Percentiles rank a stretch among this genome's conserved stretches.
phyloP scores from a whole-genome alignment of 352 stramenopile genomes.

The Phytophthora lateralis region DNA sequence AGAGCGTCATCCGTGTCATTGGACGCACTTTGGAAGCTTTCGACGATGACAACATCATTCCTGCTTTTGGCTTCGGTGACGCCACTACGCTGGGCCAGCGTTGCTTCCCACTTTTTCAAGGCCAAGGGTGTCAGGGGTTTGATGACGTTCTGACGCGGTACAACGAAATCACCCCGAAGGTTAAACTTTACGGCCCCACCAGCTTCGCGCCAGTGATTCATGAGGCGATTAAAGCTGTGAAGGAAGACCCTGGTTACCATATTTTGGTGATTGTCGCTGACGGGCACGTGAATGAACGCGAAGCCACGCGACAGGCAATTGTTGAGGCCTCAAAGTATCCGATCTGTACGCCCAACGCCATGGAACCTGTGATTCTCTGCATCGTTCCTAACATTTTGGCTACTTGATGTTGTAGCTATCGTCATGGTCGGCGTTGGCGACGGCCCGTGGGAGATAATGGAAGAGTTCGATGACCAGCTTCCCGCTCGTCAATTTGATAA shows the following conservation, averaged over 20 bases:
- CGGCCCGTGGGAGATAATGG: conserved; percentile 82
- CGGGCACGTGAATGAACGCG: conserved; percentile 73
- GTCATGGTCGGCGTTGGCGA: conserved; percentile 76
- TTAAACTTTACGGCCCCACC: conserved; percentile 68
- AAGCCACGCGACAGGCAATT: conserved; percentile 67
- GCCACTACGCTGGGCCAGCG: conserved; percentile 45
- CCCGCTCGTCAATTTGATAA: conserved; percentile 71
- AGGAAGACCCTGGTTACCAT: conserved; percentile 60
- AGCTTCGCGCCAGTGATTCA: conserved; percentile 73
- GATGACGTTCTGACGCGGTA: conserved; percentile 61
- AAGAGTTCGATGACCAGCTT: conserved; percentile 73
- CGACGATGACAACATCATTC: conserved; percentile 84
- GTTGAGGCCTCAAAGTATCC: conserved; percentile 71
- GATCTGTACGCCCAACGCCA: conserved; percentile 48
- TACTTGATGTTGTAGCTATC: conserved; percentile 29
- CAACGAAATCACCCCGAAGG: conserved; percentile 55
- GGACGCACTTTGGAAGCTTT: conserved; percentile 69
- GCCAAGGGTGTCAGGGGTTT: conserved; percentile 54
- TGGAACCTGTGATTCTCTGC: not conserved
- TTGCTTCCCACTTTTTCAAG: conserved; percentile 53
- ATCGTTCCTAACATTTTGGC: not conserved
- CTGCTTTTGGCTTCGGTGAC: conserved; percentile 72
- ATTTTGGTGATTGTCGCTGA: conserved; percentile 83
- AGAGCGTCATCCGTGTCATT: conserved; percentile 71
- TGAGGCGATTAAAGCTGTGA: conserved; percentile 57